A percentile compares a stretch with the other conserved stretches of the same genome.
Conservation (phyloP, 108 stramenopile species). For the Stephanodiscus minutulus region DNA sequence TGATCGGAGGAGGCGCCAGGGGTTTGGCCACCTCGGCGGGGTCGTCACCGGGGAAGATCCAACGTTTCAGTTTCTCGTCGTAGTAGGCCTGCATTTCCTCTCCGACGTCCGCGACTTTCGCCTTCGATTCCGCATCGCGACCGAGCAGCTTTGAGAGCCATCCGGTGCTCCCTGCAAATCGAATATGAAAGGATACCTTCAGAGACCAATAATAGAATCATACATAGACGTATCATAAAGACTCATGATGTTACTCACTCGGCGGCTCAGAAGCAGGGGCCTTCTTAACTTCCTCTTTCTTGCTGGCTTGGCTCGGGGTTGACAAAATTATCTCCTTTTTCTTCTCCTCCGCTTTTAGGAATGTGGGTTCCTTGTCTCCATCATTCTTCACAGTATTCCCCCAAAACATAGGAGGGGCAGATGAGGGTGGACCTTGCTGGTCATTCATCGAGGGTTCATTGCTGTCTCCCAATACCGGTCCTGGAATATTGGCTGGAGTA, state of each 20-base stretch:
- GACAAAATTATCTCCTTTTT: constrained; percentile 25
- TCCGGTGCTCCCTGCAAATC: constrained; percentile 43
- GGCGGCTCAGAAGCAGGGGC: constrained; percentile 48
- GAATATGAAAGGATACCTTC: constrained; percentile 5
- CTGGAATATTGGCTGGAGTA: not conserved
- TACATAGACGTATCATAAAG: constrained; percentile 1
- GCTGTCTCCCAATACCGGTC: not conserved
- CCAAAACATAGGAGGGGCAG: constrained; percentile 34
- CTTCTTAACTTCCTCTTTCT: constrained; percentile 22
- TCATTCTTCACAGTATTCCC: constrained; percentile 4
- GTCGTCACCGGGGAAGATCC: constrained; percentile 86
- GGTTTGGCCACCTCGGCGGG: constrained; percentile 73
- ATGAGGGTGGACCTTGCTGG: constrained; percentile 23
- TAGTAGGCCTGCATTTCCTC: constrained; percentile 84
- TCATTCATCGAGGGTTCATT: not conserved
- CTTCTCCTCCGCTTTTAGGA: constrained; percentile 6
- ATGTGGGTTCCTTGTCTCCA: constrained; percentile 5
- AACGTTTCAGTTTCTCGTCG: constrained; percentile 49
- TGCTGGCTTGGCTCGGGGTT: constrained; percentile 24
- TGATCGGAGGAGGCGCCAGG: constrained; percentile 80
- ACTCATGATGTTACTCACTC: constrained; percentile 23
- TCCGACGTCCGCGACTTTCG: constrained; percentile 66
- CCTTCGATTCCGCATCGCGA: constrained; percentile 66
- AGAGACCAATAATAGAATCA: not conserved
- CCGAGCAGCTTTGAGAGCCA: constrained; percentile 72